Percentiles rank a stretch among this genome's conserved stretches.
phyloP scores from a whole-genome alignment of 176 grass and related monocot genomes.

The Carex kokanica region DNA sequence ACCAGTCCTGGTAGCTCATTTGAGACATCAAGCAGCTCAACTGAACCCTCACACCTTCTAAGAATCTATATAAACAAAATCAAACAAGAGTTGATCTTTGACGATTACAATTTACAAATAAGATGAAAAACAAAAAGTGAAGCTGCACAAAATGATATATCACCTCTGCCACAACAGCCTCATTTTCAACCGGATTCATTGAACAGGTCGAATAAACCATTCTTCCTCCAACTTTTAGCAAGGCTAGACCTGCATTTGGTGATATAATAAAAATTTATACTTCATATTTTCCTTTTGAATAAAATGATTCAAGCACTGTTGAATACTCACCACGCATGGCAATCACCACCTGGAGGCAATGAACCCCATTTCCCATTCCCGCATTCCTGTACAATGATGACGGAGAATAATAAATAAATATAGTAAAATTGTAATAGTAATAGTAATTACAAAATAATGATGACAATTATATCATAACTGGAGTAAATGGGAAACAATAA shows the following conservation, averaged over 20 bases:
- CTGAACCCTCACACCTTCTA: conserved; percentile 64
- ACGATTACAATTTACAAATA: neutral
- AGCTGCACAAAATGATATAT: conserved; percentile 21
- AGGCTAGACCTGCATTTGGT: conserved; percentile 57
- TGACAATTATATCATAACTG: neutral
- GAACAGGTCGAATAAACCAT: conserved; percentile 99
- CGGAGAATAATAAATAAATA: conserved; percentile 17
- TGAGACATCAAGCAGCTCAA: conserved; percentile 91
- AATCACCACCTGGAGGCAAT: conserved; percentile 93
- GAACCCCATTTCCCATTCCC: conserved; percentile 88
- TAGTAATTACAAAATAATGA: neutral
- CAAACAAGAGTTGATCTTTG: neutral
- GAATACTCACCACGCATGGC: conserved; percentile 77
- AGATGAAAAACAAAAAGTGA: conserved; percentile 7
- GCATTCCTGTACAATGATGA: conserved; percentile 68
- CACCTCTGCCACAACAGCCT: conserved; percentile 92
- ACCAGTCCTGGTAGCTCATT: conserved; percentile 63
- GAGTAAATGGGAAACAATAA: neutral
- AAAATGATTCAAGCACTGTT: conserved; percentile 21
- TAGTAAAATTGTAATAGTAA: neutral
- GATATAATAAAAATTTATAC: conserved; percentile 1
- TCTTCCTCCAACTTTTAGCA: conserved; percentile 85
- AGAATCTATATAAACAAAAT: conserved; percentile 57
- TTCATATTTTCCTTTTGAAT: neutral
- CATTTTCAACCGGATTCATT: conserved; percentile 98